phyloP scores from a whole-genome alignment of 495 filamentous ascomycete species.

The Talaromyces adpressus region DNA sequence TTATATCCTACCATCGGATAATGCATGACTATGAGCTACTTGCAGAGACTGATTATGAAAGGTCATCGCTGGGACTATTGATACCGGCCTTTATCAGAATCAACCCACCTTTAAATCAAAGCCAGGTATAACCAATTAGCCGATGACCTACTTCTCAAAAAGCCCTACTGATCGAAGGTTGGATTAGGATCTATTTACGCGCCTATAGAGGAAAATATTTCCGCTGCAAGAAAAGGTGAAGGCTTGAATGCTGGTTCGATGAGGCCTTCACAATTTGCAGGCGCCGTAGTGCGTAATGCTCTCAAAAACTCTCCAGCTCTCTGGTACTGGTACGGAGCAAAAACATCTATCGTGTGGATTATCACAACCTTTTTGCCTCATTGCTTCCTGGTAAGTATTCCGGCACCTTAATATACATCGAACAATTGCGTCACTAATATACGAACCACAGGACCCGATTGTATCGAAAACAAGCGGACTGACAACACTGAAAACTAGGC shows the following conservation, averaged over 20 bases:
- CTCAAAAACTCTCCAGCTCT: not conserved
- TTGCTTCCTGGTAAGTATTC: not conserved
- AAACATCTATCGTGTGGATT: not conserved
- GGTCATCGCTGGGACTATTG: conserved; percentile 23
- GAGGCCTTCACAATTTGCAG: not conserved
- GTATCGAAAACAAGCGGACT: not conserved
- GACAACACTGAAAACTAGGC: not conserved
- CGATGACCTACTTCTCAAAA: not conserved
- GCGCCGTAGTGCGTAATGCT: not conserved
- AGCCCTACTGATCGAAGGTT: not conserved
- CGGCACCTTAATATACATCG: not conserved
- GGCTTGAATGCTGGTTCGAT: not conserved
- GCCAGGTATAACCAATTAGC: not conserved
- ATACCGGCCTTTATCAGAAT: conserved; percentile 3
- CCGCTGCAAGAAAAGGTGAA: not conserved
- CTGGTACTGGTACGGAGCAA: conserved; percentile 3
- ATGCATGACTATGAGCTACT: not conserved
- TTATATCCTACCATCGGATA: not conserved
- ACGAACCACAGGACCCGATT: not conserved
- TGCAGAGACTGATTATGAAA: conserved; percentile 8
- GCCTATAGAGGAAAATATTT: conserved; percentile 14
- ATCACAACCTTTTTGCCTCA: not conserved
- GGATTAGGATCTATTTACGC: conserved; percentile 13
- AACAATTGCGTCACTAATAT: not conserved
- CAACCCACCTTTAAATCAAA: not conserved